Evolutionary conservation across 176 grass and related monocot genomes (phyloP).

Genomic region (Aegilops bicornis): DNA sequence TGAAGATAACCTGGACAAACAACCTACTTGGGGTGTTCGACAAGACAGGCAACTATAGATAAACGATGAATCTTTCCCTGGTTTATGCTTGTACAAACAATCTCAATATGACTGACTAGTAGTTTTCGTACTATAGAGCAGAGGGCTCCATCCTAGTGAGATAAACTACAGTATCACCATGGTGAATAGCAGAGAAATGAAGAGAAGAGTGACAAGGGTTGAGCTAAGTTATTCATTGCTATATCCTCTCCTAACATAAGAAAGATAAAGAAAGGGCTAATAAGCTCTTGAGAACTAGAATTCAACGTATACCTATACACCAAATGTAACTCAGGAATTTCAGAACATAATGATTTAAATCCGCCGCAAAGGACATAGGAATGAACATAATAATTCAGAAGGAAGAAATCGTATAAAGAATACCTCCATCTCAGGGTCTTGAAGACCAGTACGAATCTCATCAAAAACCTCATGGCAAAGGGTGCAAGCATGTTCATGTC

Average conservation of each 20-base stretch:
- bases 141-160: background rate
- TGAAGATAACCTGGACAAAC: background rate
- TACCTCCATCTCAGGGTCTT: conserved; percentile 77
- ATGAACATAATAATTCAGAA: background rate
- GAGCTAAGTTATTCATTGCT: background rate
- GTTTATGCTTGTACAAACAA: background rate
- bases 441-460: conserved; percentile 46
- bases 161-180: background rate
- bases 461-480: conserved; percentile 59
- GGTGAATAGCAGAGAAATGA: background rate
- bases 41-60: background rate
- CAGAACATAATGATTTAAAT: background rate
- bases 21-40: background rate
- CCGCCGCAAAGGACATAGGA: background rate
- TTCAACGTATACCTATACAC: background rate
- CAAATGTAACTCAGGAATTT: background rate
- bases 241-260: background rate
- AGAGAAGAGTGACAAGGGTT: background rate
- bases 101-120: background rate
- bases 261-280: background rate
- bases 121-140: background rate
- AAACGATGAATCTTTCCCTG: background rate
- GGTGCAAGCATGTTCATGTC: conserved; percentile 54
- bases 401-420: conserved; percentile 4
- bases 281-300: background rate